Evolutionary conservation across 176 grass and related monocot genomes (phyloP).

Genomic region (Eragrostis nindensis): DNA sequence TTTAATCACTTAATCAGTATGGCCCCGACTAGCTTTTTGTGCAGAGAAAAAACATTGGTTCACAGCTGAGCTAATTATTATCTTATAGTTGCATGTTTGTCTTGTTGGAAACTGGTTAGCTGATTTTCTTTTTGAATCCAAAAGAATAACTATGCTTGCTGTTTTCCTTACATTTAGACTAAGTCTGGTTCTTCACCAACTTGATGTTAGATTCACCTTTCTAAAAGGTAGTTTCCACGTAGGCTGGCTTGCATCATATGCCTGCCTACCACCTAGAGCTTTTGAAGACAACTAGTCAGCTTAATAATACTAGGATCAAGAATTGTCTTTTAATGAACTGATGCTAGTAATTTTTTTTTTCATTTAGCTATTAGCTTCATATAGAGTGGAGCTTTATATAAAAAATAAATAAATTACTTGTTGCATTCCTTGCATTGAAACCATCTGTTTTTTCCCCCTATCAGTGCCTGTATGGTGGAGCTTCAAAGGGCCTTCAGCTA

Average conservation of each 20-base stretch:
- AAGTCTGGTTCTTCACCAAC: slow-evolving; percentile 7
- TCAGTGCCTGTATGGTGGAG: slow-evolving; percentile 96
- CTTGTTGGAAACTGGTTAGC: slow-evolving; percentile 15
- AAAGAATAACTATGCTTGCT: not conserved
- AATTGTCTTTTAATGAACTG: not conserved
- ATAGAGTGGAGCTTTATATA: too few relatives aligned
- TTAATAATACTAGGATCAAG: not conserved
- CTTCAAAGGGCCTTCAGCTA: slow-evolving; percentile 88
- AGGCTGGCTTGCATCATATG: not conserved
- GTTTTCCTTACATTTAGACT: not conserved
- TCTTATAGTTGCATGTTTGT: not conserved
- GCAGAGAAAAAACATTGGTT: slow-evolving; percentile 10
- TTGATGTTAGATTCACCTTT: slow-evolving; percentile 14
- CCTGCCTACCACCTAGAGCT: not conserved
- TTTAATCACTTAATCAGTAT: too few relatives aligned
- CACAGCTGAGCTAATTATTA: not conserved
- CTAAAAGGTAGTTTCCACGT: not conserved
- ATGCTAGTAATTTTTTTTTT: not conserved
- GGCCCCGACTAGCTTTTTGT: too few relatives aligned
- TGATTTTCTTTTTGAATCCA: not conserved
- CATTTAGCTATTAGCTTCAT: slow-evolving; percentile 16
- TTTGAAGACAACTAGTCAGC: not conserved
- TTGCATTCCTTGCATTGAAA: slow-evolving; percentile 12
- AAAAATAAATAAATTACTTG: too few relatives aligned
- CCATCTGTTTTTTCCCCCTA: not conserved